Percentiles rank a stretch among this genome's conserved stretches.
Conservation (phyloP, 306 rosid species). For the Trifolium pratense region DNA sequence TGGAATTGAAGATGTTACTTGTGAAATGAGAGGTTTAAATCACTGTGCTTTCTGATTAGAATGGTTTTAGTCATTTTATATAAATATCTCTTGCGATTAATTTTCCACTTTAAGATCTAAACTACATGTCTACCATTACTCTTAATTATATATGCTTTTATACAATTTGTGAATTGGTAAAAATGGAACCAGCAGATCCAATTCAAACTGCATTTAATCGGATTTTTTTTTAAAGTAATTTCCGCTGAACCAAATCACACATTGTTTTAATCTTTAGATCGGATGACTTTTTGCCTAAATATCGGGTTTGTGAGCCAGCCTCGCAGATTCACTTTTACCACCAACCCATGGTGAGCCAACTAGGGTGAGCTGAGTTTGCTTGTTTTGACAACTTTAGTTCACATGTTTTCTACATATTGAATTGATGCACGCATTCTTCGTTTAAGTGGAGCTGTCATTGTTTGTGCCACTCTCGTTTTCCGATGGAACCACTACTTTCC, state of each 20-base stretch:
- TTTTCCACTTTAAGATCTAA: no score
- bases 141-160: no score
- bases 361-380: background rate
- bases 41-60: background rate
- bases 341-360: conserved; percentile 30
- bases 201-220: background rate
- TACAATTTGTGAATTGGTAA: background rate
- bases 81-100: no score
- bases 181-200: background rate
- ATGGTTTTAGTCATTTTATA: background rate
- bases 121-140: no score
- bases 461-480: background rate
- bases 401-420: background rate
- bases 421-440: background rate
- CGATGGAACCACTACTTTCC: background rate
- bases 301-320: background rate
- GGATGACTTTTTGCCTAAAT: background rate
- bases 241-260: background rate
- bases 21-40: background rate
- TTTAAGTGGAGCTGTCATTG: background rate
- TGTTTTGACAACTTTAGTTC: background rate
- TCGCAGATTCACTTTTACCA: background rate
- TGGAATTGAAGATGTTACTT: background rate
- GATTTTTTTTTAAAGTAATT: background rate
- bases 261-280: background rate